Evolutionary conservation across 2,329 filamentous ascomycete species (phyloP), one percentile per base, ranked within the genome.

Genomic region (Phialophora macrospora): DNA sequence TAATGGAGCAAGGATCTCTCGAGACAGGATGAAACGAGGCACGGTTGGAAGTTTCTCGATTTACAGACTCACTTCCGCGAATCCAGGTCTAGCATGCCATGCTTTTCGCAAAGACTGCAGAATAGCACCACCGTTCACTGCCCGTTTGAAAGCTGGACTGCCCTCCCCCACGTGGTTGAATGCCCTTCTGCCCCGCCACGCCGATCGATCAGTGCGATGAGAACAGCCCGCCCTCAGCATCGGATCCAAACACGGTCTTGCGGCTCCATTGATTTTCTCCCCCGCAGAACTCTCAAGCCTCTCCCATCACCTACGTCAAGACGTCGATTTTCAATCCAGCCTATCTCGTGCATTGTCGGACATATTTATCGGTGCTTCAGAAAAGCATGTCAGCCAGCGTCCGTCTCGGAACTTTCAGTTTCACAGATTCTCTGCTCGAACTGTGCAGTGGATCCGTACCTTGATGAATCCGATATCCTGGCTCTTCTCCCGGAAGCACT

Each of bases 401-500:
- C 26, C 52, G 52, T 34, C 17, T 55, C 12, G n/a, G 12, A 7
- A 7, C 1, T 28, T 24, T 6, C n/a, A 17, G 5, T 55, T 34
- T 2, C 38, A 8, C 17, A 44, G 6, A n/a, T n/a, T n/a, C 38
- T 44, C 38, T n/a, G 17, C 38, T n/a, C 14, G 17, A 30, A 34
- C 28, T 22, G 28, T n/a, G 26, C 26, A 0, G 28, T 55, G 34
- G 24, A n/a, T 55, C 12, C 48, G 26, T 81, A 88, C 87, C 86
- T 89, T 89, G 80, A 83, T 80, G 83, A 89, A 89, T 75, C 87
- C 87, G 78, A 89, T 88, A 79, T 89, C 87, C 77, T 79, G 77
- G 76, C 82, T 80, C 84, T 89, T 89, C 83, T 89, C 87, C 75
- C 87, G 80, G 84, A 89, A 89, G 85, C 87, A 89, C 81, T 87